Conservation (phyloP, 192 early-diverging fungal species). For the Coemansia erecta region DNA sequence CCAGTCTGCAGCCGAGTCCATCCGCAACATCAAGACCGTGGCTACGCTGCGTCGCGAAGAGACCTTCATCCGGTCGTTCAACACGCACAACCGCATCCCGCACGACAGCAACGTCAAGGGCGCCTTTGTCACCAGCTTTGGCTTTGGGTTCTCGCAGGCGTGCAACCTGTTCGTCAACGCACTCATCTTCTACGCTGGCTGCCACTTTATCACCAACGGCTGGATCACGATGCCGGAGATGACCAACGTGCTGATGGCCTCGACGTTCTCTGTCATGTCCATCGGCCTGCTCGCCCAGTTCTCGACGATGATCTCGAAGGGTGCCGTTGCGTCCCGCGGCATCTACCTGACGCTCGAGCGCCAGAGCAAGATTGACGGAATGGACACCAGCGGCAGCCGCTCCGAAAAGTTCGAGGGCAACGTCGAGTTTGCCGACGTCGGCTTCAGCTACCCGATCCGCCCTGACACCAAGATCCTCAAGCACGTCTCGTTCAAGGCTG, state of each 20-base stretch:
- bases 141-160: conserved; percentile 57
- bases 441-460: conserved; percentile 40
- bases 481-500: conserved; percentile 52
- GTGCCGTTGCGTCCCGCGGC: conserved; percentile 55
- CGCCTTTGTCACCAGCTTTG: conserved; percentile 43
- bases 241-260: conserved; percentile 51
- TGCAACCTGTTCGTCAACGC: conserved; percentile 58
- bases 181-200: conserved; percentile 60
- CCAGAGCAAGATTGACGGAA: conserved; percentile 49
- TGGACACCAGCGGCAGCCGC: conserved; percentile 22
- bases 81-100: conserved; percentile 45
- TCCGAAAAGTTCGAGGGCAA: conserved; percentile 33
- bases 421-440: conserved; percentile 22
- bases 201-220: conserved; percentile 52
- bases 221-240: conserved; percentile 46
- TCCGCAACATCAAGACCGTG: conserved; percentile 83
- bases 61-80: conserved; percentile 49
- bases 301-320: conserved; percentile 60
- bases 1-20: conserved; percentile 78
- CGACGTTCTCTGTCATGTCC: conserved; percentile 58
- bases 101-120: conserved; percentile 46
- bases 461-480: conserved; percentile 43
- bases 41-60: conserved; percentile 65
- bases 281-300: conserved; percentile 55
- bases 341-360: conserved; percentile 56